These are phyloP conservation scores for Cymbopogon citratus DNA, from an alignment of 176 grass and related monocot species.

Conservation along the genomic window DNA sequence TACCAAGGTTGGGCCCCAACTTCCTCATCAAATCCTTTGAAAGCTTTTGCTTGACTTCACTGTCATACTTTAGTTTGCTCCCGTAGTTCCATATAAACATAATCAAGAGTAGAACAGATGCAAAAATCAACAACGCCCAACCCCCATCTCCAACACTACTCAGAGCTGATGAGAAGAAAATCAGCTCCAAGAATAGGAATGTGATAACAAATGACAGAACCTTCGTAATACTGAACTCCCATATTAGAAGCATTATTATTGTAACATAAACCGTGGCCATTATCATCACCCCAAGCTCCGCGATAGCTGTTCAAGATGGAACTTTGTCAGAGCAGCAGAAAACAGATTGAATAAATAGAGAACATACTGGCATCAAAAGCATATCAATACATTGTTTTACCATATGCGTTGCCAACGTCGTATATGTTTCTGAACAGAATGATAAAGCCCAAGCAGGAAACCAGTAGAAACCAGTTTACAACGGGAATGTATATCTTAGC, in stretches of 20 bases:
- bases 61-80: constrained; percentile 88
- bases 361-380: constrained; percentile 3
- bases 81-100: constrained; percentile 97
- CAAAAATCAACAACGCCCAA: constrained; percentile 72
- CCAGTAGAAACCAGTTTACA: constrained; percentile 90
- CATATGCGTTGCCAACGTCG: constrained; percentile 89
- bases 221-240: constrained; percentile 62
- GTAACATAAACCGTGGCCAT: constrained; percentile 81
- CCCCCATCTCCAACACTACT: constrained; percentile 93
- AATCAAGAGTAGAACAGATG: constrained; percentile 57
- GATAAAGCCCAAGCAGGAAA: constrained; percentile 69
- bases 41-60: constrained; percentile 83
- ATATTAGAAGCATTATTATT: constrained; percentile 98
- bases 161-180: constrained; percentile 87
- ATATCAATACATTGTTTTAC: constrained; percentile 40
- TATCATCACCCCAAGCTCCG: constrained; percentile 93
- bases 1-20: constrained; percentile 86
- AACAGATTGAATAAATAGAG: constrained; percentile 15
- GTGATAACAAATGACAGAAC: constrained; percentile 62
- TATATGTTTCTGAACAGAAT: constrained; percentile 60
- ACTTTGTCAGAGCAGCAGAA: constrained; percentile 16
- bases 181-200: constrained; percentile 65
- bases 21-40: constrained; percentile 83
- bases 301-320: constrained; percentile 60
- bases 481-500: constrained; percentile 93